Evolutionary conservation across 78 protist species (phyloP), one percentile per base, ranked within the genome.

Genomic region (Planoprotostelium fungivorum): DNA sequence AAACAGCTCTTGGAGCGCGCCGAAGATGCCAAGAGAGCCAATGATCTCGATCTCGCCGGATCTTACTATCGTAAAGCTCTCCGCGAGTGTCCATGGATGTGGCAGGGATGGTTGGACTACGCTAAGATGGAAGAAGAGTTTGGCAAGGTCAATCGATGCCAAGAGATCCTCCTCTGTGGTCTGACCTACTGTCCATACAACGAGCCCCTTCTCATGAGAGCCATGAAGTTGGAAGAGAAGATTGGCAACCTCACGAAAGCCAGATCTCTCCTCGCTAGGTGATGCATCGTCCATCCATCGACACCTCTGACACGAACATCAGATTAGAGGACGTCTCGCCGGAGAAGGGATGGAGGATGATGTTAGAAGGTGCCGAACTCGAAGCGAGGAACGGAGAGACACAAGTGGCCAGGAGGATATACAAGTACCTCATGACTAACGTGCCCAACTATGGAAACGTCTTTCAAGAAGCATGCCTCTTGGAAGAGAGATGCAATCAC

Each of bases 361-460:
- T 97, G 34, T 93, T 96, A 84, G 99, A 97, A 34, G 99, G 98
- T 63, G 98, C 97, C 37, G 87, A 97, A 63, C 89, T 97, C 34
- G 99, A 97, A 31, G 97, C 98, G 35, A 86, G 99, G 36, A 89
- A 92, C 0, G 98, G 98, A 34, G 93, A 95, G 34, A 84, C 88
- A 34, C 93, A 84, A 28, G 38, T 84, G 34, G 97, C 99, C 0
- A 39, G 98, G 28, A 89, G 88, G 86, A 89, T 97, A 35, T 96
- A 97, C 93, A 88, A 96, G 88, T 95, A 94, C 84, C 91, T 97
- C 29, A 92, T 97, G 92, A 88, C 83, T n/a, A 63, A 87, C 51
- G 99, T 96, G 37, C 97, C 99, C 35, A 91, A 95, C 94, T 93
- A 91, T 37, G 98, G 98, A 1, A 97, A 98, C 25, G 91, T 97